Evolutionary conservation across 2,329 filamentous ascomycete species (phyloP).

Genomic region (Cladosporium sp.): DNA sequence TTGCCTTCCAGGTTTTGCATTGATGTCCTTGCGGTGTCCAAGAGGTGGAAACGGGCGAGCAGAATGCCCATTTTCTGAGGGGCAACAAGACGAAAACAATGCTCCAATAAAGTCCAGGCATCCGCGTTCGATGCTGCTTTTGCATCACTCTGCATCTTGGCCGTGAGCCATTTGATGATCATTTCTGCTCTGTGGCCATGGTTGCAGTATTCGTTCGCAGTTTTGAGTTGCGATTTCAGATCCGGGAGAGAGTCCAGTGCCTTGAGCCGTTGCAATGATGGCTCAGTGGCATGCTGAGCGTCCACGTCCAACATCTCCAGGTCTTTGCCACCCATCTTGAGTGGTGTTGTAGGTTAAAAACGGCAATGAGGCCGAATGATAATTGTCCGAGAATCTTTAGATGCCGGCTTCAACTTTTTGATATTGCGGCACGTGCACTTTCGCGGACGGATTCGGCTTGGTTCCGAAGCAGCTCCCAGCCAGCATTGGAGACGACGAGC

Average conservation of each 20-base stretch:
- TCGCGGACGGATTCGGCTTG: conserved; percentile 12
- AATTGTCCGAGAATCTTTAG: neutral
- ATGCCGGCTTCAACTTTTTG: conserved; percentile 18
- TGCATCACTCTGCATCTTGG: conserved; percentile 53
- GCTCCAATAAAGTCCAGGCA: conserved; percentile 61
- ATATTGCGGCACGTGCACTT: conserved; percentile 15
- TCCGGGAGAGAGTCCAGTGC: conserved; percentile 36
- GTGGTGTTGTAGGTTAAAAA: neutral
- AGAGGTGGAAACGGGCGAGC: conserved; percentile 45
- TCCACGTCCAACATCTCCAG: conserved; percentile 11
- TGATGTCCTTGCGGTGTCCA: neutral
- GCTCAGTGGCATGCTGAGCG: conserved; percentile 31
- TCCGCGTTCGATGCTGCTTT: conserved; percentile 45
- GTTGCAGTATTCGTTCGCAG: conserved; percentile 33
- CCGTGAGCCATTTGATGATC: conserved; percentile 66
- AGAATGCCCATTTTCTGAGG: conserved; percentile 69
- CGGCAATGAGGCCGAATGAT: neutral
- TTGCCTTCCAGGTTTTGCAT: neutral
- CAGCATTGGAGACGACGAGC: conserved; percentile 11
- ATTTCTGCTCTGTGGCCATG: conserved; percentile 52
- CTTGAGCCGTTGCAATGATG: conserved; percentile 42
- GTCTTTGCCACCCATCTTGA: conserved; percentile 4
- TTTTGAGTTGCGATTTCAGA: conserved; percentile 30
- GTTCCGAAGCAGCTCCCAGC: conserved; percentile 13
- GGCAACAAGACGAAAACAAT: conserved; percentile 65